These are phyloP conservation scores for Dryadomyces quercus-mongolicae DNA, from an alignment of 2,329 filamentous ascomycete species.

Conservation along the genomic window DNA sequence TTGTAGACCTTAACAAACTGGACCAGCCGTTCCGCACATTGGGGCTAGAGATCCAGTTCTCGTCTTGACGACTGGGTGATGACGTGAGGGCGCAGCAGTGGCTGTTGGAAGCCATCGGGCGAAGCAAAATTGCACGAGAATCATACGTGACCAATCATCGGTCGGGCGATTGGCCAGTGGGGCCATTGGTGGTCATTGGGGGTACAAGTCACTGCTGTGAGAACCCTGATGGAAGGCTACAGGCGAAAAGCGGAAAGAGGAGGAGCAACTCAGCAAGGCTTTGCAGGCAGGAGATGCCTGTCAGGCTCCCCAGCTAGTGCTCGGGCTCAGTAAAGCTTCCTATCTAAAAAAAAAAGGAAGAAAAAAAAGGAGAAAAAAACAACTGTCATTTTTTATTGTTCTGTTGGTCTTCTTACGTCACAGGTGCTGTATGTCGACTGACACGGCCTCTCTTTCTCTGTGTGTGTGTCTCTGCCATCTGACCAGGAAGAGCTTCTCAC, in stretches of 20 bases:
- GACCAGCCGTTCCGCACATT: conserved; percentile 68
- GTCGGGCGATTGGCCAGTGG: too few species aligned
- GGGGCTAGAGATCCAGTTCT: conserved; percentile 73
- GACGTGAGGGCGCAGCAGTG: neutral
- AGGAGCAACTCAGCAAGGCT: neutral
- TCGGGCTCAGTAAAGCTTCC: too few species aligned
- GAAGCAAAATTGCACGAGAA: too few species aligned
- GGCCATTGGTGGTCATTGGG: too few species aligned
- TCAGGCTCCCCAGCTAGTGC: too few species aligned
- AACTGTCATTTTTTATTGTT: neutral
- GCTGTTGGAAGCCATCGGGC: too few species aligned
- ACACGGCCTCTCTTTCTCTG: too few species aligned
- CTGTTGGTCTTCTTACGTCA: neutral
- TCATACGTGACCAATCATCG: too few species aligned
- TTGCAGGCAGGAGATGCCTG: too few species aligned
- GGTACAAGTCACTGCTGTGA: too few species aligned
- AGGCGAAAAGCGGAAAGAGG: neutral
- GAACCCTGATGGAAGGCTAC: too few species aligned
- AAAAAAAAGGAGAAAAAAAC: neutral
- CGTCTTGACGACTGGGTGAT: conserved; percentile 40
- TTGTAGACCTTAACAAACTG: conserved; percentile 63
- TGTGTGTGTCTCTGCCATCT: too few species aligned
- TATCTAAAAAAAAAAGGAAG: neutral
- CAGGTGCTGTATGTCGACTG: neutral
- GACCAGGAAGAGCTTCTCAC: neutral